Base-by-base conservation (phyloP, 1,284 basidiomycete species). In the Vanrija sp. region DNA sequence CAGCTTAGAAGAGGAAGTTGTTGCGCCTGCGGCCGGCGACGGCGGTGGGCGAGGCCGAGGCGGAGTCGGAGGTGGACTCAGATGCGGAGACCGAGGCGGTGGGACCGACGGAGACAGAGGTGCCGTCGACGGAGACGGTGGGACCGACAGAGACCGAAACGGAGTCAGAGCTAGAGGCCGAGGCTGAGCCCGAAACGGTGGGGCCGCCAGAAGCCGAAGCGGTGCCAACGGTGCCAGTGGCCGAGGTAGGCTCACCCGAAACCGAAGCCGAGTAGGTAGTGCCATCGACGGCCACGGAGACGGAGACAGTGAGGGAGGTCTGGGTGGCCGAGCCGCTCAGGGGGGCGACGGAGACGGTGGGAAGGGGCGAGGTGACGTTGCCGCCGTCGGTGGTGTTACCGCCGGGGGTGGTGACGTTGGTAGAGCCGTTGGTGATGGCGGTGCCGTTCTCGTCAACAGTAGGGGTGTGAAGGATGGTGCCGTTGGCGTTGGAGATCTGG, bases 401-500 rank as follows among this genome's bases (percentile, higher is more conserved):
- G 18, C 12, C 26, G 43, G 51, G 46, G 38, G 47, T 44, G 12
- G 45, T 21, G 28, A 16, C 34, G 28, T 34, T 49, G 28, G 39
- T 52, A 23, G 62, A 14, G 55, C 38, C 54, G 55, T 63, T 49
- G 62, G 58, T 42, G 58, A 55, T 46, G 42, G 43, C 10, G 62
- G 59, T 59, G 52, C 50, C 55, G 47, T 45, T 46, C 21, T 34
- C 46, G 39, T 38, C 9, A 34, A 12, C 9, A 12, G 34, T 8
- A 34, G 34, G 34, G 48, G 39, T 23, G 54, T 21, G 12, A 2
- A 34, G 34, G 25, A 49, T 51, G 39, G 67, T 65, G 38, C 43
- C 51, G 63, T 66, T 70, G 12, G 44, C 61, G 56, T 52, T 61
- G 40, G 60, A 61, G 55, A 73, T 58, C 52, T 56, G 60, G 65